Evolutionary conservation across 2,329 filamentous ascomycete genomes (phyloP), one percentile per base, ranked within the genome.

Genomic region (Fusarium sororula): DNA sequence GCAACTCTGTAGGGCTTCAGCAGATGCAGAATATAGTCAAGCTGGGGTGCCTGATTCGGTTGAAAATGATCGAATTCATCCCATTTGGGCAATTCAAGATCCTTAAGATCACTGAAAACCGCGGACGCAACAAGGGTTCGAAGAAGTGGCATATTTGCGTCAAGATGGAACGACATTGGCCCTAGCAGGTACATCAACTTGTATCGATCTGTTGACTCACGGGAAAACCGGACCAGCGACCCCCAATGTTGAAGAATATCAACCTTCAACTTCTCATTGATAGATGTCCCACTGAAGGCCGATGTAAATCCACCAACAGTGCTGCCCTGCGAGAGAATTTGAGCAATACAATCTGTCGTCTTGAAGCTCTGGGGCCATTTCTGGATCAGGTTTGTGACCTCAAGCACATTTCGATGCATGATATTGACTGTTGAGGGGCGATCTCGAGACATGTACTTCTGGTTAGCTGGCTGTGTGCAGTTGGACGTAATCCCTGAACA

Each of bases 101-200:
- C 56, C 26, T 48, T 70, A 7, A 78, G 59, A 17, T 78, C 76
- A 11, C 66, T 32, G 18, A 78, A 76, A 20, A 76, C 45, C 2
- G 76, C 66, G 48, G 70, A 75, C 7, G 76, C 76, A 17, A 78
- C 47, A 41, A 78, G 32, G 17, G 75, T 68, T 15, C 75, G 70
- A 42, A 78, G 50, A 22, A 78, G 66, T 10, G 68, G 47, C 53
- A 78, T 68, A 8, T 74, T 70, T 3, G 68, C 68, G 39, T 78
- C 72, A 6, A 71, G 30, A 15, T 68, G 68, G 28, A 78, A 78
- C 6, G 76, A 70, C 62, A 78, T 78, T 12, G 65, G 66, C 2
- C 69, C 76, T 47, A 78, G 22, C 8, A 78, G 38, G 22, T 72
- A 78, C 76, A 78, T 77, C 32, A 78, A 63, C 47, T 62, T 63